Evolutionary conservation across 1,284 basidiomycete species (phyloP), one percentile per base, ranked within the genome.

Genomic region (Cutaneotrichosporon sp.): DNA sequence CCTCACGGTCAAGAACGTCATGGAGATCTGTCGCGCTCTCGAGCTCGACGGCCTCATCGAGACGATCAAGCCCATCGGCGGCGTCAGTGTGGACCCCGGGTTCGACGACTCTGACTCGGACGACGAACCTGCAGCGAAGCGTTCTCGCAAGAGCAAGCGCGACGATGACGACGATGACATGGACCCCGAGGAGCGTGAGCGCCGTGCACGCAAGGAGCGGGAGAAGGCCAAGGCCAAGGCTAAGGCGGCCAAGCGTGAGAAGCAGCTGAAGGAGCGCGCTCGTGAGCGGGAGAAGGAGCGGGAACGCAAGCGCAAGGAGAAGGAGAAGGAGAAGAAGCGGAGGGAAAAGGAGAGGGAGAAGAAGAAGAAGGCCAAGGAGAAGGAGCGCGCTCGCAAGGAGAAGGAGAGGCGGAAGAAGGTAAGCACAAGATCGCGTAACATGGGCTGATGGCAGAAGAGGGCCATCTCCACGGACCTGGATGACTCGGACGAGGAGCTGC

Each of bases 1-100:
- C 18, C 56, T 80, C 6, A 69, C 68, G 5, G 69, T 77, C 49
- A 75, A 78, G 60, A 74, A 80, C 54, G 69, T 80, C 27, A 79
- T 79, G 73, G 77, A 80, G 58, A 71, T 74, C 49, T 76, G 77
- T 68, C 72, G 77, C 24, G 76, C 77, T 4, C 65, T 79, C 20
- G 75, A 75, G 58, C 70, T 79, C 38, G 77, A 80, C 49, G 78
- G 77, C 1, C 50, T 71, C 38, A 71, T 80, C 11, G 79, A 80
- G 63, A 68, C 70, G 8, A 63, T 79, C 67, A 80, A 78, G 63
- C 78, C 79, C 0, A 50, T 74, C 7, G 69, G 68, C n/a, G 74
- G 74, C 4, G 68, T 78, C 9, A 31, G 66, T 10, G 57, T 71
- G 14, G 54, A 64, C 36, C 62, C 63, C 0, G 55, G 59, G n/a